Evolutionary conservation across 495 filamentous ascomycete genomes (phyloP).

Genomic region (Penicillium angulare): DNA sequence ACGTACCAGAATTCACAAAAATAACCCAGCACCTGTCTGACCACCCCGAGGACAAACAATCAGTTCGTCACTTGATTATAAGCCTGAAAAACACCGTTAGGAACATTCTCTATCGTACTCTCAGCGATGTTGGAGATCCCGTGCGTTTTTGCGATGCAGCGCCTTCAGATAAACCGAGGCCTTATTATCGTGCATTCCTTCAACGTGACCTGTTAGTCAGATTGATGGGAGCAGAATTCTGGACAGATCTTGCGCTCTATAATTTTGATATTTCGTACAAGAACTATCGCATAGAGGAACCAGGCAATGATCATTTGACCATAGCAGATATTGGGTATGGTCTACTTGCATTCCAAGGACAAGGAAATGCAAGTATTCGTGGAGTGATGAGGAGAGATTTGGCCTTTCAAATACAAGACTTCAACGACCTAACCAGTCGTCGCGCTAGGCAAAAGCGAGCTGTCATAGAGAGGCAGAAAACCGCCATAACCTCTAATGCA

Average conservation of each 20-base stretch:
- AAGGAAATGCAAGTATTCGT: slow-evolving; percentile 9
- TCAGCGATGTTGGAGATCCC: not conserved
- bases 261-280: not conserved
- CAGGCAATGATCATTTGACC: no score
- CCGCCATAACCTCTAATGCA: no score
- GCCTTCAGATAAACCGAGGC: not conserved
- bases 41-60: slow-evolving; percentile 2
- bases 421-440: slow-evolving; percentile 1
- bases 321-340: slow-evolving; percentile 15
- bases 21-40: slow-evolving; percentile 10
- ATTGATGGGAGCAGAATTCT: slow-evolving; percentile 25
- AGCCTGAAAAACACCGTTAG: not conserved
- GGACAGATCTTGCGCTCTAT: slow-evolving; percentile 12
- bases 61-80: not conserved
- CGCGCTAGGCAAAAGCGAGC: not conserved
- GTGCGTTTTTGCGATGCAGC: not conserved
- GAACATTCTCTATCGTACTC: not conserved
- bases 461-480: not conserved
- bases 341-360: slow-evolving; percentile 10
- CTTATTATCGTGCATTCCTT: not conserved
- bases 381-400: not conserved
- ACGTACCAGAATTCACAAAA: slow-evolving; percentile 26
- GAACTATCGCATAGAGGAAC: not conserved
- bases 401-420: not conserved
- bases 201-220: not conserved